phyloP scores from a whole-genome alignment of 345 rosid species.

The Tarenaya hassleriana region DNA sequence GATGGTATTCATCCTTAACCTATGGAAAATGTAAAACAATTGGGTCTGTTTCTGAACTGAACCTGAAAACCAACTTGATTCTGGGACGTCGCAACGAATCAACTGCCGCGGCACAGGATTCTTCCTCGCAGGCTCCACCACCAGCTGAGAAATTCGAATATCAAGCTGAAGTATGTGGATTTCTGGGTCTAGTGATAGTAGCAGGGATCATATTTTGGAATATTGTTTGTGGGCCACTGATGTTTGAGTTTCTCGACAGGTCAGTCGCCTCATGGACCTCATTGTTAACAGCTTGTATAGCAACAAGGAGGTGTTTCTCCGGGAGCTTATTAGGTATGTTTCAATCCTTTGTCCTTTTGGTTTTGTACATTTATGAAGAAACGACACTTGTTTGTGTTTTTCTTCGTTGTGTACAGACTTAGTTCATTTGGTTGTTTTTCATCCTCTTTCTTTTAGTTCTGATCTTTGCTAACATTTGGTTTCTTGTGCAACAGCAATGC shows the following conservation, averaged over 20 bases:
- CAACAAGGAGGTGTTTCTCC: slow-evolving; percentile 95
- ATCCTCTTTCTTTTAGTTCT: background rate
- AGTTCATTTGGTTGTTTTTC: background rate
- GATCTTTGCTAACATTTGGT: background rate
- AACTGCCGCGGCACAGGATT: slow-evolving; percentile 58
- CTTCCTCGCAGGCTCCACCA: slow-evolving; percentile 46
- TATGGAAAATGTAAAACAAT: slow-evolving; percentile 28
- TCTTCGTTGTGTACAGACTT: slow-evolving; percentile 3
- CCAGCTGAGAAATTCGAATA: slow-evolving; percentile 76
- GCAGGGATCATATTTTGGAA: slow-evolving; percentile 1
- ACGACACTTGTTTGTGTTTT: background rate
- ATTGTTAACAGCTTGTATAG: slow-evolving; percentile 93
- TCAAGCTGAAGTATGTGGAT: slow-evolving; percentile 75
- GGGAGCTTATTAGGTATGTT: slow-evolving; percentile 83
- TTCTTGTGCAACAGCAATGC: slow-evolving; percentile 62
- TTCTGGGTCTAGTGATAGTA: background rate
- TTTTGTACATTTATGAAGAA: background rate
- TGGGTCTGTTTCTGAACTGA: slow-evolving; percentile 26
- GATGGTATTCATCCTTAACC: slow-evolving; percentile 53
- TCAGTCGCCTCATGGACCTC: slow-evolving; percentile 98
- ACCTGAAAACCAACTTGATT: slow-evolving; percentile 33
- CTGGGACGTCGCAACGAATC: slow-evolving; percentile 51
- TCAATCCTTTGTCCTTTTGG: background rate
- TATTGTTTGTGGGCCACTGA: slow-evolving; percentile 2
- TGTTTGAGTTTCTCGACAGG: slow-evolving; percentile 39